Evolutionary conservation across 495 filamentous ascomycete species (phyloP), one percentile per base, ranked within the genome.

Genomic region (Diplogelasinospora grovesii): DNA sequence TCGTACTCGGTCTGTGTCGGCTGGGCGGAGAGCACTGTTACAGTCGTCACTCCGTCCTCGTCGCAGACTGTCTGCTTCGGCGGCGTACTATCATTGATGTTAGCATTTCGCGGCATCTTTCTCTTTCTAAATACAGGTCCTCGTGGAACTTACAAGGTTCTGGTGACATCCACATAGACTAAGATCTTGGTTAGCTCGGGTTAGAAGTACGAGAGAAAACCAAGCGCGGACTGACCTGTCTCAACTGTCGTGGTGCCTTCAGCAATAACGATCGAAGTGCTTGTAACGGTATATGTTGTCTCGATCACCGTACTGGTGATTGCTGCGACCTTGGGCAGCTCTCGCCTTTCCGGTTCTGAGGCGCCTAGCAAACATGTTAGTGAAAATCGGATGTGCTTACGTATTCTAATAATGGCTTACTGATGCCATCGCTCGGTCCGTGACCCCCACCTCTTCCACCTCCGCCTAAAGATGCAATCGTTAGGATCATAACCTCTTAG

Each of bases 21-120:
- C 22, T 43, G 33, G 3, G 33, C 28, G 2, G 36, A 37, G 18
- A 44, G 34, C 4, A 49, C 41, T 2, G 52, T 56, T 5, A 46
- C 20, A 13, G 52, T 45, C 2, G 39, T 35, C 11, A 39, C 22
- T 9, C 45, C 30, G 2, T 25, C 26, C 22, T 43, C 33, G 8
- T 56, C 39, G 26, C 52, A 56, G 8, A 52, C 43, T 5, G 52
- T 56, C 33, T 52, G 49, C 6, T 48, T 27, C 0, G 49, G 48
- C 0, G 49, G 49, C 1, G 36, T 42, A 19, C 52, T 56, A 3
- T 18, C n/a, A 29, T 15, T 19, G 9, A 10, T 24, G 22, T 34
- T 21, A 46, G 23, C 7, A n/a, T n/a, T n/a, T n/a, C n/a, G n/a
- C n/a, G n/a, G n/a, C n/a, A n/a, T n/a, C n/a, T n/a, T n/a, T n/a